Base-by-base conservation (phyloP, 192 early-diverging fungal genomes). In the Coemansia sp. region DNA sequence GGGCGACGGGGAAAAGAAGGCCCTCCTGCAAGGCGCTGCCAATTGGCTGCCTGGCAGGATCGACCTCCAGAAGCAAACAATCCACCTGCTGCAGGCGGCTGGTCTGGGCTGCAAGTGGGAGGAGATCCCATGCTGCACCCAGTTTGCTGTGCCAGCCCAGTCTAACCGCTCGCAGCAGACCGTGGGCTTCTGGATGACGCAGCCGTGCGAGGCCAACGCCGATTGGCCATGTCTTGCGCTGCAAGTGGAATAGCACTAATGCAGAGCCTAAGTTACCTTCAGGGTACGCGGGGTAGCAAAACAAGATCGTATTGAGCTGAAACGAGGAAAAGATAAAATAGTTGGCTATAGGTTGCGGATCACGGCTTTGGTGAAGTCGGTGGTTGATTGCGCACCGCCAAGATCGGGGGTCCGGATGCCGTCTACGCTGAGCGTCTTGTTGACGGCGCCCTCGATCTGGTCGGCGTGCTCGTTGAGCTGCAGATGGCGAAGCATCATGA, bases 401-500 rank as follows among this genome's bases (percentile, higher is more conserved):
- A 98, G 83, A 69, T 98, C 96, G 50, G 88, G 92, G 52, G 96
- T 98, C 66, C 73, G 81, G 73, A 81, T 71, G 62, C 85, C 76
- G 66, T 92, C 91, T 58, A 85, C 77, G 67, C 87, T 74, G 63
- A 99, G 89, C 53, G 95, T 95, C 86, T 93, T 89, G 77, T 85
- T 85, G 58, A 99, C 86, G 31, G 97, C 94, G 49, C 85, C 85
- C 71, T 89, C 90, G 73, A 99, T 99, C 67, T 85, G 87, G 82
- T 92, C 88, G 60, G 97, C 97, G 67, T 96, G 85, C 51, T 92
- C 86, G 75, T 88, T 84, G 63, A 97, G 88, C 73, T 90, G 89
- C 57, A 99, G 79, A 83, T 96, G 96, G 76, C 94, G 91, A 60
- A 99, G 86, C 93, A 99, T 93, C 87, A 94, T 89, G 51, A 97